These are phyloP conservation scores for Phytophthora fragariae DNA, from an alignment of 352 stramenopile species.

Conservation along the genomic window DNA sequence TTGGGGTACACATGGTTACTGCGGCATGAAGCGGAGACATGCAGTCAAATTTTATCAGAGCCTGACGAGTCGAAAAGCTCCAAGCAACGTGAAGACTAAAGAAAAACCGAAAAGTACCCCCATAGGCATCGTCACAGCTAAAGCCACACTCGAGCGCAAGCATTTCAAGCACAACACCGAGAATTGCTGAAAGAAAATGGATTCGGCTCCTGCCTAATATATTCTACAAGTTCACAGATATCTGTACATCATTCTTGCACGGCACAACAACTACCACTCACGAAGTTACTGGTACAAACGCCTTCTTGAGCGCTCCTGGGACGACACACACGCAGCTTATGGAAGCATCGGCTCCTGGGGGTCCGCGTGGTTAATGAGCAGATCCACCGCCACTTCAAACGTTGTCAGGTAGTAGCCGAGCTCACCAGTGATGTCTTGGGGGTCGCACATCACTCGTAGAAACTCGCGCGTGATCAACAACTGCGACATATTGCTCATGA, in stretches of 20 bases:
- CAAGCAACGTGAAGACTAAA: too few species aligned
- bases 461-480: slow-evolving; percentile 64
- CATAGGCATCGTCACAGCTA: not conserved
- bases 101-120: too few species aligned
- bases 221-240: not conserved
- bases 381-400: slow-evolving; percentile 70
- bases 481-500: slow-evolving; percentile 57
- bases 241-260: not conserved
- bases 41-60: too few species aligned
- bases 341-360: slow-evolving; percentile 49
- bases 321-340: slow-evolving; percentile 8
- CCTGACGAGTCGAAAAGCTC: too few species aligned
- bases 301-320: not conserved
- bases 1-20: not conserved
- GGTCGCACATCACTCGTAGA: slow-evolving; percentile 62
- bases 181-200: not conserved
- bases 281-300: too few species aligned
- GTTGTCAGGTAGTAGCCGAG: slow-evolving; percentile 81
- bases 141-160: not conserved
- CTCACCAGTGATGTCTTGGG: slow-evolving; percentile 66
- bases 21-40: not conserved
- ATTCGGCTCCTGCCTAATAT: not conserved
- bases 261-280: not conserved
- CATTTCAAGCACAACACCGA: not conserved
- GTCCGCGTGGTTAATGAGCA: slow-evolving; percentile 58